Percentiles rank a stretch among this genome's conserved stretches.
Conservation (phyloP, 148 eudicot species). For the Chenopodium formosanum region DNA sequence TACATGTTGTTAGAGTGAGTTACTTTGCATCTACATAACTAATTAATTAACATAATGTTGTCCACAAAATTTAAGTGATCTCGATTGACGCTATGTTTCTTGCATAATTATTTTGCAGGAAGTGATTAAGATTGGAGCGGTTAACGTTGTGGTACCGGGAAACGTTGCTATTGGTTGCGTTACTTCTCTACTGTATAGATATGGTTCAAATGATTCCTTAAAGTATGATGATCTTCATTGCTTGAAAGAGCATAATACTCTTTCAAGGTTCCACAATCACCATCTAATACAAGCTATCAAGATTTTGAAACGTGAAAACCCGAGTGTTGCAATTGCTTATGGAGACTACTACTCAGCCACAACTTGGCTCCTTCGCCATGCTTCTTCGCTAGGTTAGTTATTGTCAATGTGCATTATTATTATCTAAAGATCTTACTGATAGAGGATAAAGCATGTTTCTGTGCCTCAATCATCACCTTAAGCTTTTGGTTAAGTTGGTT, state of each 20-base stretch:
- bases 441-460: too few species aligned
- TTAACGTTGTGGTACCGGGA: constrained; percentile 32
- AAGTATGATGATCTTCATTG: constrained; percentile 37
- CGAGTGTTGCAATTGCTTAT: constrained; percentile 34
- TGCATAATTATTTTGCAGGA: constrained; percentile 14
- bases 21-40: too few species aligned
- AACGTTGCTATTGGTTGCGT: constrained; percentile 43
- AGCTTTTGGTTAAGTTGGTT: too few species aligned
- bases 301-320: constrained; percentile 26
- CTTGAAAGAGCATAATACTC: constrained; percentile 30
- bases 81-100: too few species aligned
- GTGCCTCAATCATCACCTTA: too few species aligned
- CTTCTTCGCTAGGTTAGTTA: constrained; percentile 19
- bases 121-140: constrained; percentile 35
- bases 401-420: too few species aligned
- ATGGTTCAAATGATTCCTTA: constrained; percentile 17
- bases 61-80: too few species aligned
- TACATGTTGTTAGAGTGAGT: too few species aligned
- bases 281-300: constrained; percentile 29
- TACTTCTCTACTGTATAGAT: constrained; percentile 25
- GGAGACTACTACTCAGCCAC: constrained; percentile 43
- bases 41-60: too few species aligned
- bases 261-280: constrained; percentile 33
- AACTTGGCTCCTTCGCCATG: constrained; percentile 25
- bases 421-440: too few species aligned